These are phyloP conservation scores for Hanseniaspora taiwanica DNA, from an alignment of 805 yeast genomes.

Conservation along the genomic window DNA sequence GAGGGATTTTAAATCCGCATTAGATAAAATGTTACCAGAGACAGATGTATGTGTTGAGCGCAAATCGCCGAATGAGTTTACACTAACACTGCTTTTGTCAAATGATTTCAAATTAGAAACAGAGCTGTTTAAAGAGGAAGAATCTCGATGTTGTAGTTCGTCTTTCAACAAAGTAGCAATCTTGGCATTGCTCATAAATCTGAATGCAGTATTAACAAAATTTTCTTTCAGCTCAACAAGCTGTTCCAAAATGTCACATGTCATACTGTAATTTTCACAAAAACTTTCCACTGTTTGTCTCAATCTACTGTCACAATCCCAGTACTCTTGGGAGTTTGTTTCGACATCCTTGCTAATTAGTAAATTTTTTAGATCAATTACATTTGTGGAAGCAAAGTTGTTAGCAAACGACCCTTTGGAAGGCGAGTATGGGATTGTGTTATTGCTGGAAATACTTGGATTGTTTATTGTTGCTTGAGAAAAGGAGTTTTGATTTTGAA, in stretches of 20 bases:
- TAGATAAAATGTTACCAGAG: constrained; percentile 1
- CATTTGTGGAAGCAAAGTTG: background rate
- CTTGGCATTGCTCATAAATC: constrained; percentile 65
- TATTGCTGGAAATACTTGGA: background rate
- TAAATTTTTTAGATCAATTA: constrained; percentile 31
- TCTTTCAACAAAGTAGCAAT: constrained; percentile 43
- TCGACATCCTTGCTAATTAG: constrained; percentile 36
- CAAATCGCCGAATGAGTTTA: background rate
- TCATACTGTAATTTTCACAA: constrained; percentile 23
- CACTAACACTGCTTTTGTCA: background rate
- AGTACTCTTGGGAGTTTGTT: constrained; percentile 23
- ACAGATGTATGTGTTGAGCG: background rate
- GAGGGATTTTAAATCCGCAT: background rate
- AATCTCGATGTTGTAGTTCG: constrained; percentile 25
- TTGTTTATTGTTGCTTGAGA: background rate
- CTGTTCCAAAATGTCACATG: constrained; percentile 34
- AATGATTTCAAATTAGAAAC: background rate
- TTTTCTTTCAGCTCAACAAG: constrained; percentile 60
- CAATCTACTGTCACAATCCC: constrained; percentile 20
- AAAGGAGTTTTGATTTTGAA: background rate
- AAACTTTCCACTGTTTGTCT: constrained; percentile 22
- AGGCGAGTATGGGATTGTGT: background rate
- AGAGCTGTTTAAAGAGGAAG: background rate
- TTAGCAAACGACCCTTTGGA: background rate
- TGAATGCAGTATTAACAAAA: constrained; percentile 56